A percentile compares a stretch with the other conserved stretches of the same genome.
Evolutionary conservation across 345 rosid genomes (phyloP).

Genomic region (Stellera chamaejasme): DNA sequence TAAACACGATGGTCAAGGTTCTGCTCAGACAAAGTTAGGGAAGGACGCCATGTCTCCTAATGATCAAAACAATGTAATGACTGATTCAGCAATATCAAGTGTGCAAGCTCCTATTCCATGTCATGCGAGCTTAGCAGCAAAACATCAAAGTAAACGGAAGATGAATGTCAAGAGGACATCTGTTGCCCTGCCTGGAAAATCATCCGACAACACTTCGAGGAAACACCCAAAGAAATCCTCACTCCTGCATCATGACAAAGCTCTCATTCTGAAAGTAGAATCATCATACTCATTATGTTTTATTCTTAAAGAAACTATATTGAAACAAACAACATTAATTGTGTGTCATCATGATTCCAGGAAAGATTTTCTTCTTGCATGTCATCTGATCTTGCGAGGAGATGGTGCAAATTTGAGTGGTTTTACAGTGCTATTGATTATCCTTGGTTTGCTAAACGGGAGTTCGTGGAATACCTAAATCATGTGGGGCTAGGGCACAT

Average conservation of each 20-base stretch:
- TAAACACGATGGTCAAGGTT: conserved; percentile 33
- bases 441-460: conserved; percentile 97
- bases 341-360: conserved; percentile 34
- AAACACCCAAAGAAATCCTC: conserved; percentile 31
- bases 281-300: conserved; percentile 2
- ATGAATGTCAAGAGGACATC: conserved; percentile 36
- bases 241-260: conserved; percentile 27
- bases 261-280: conserved; percentile 29
- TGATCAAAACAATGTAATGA: conserved; percentile 34
- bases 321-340: not conserved
- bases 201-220: conserved; percentile 32
- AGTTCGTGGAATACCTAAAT: conserved; percentile 85
- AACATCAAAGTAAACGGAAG: conserved; percentile 61
- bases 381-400: conserved; percentile 54
- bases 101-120: conserved; percentile 34
- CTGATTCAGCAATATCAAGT: conserved; percentile 26
- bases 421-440: conserved; percentile 93
- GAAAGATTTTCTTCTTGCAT: conserved; percentile 61
- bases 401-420: conserved; percentile 93
- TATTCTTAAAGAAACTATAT: not conserved
- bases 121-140: conserved; percentile 29
- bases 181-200: conserved; percentile 25
- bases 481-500: conserved; percentile 95
- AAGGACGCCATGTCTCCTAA: conserved; percentile 35
- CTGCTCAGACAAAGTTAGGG: conserved; percentile 36